Evolutionary conservation across 2,329 filamentous ascomycete genomes (phyloP), one percentile per base, ranked within the genome.

Genomic region (Alternaria atra): DNA sequence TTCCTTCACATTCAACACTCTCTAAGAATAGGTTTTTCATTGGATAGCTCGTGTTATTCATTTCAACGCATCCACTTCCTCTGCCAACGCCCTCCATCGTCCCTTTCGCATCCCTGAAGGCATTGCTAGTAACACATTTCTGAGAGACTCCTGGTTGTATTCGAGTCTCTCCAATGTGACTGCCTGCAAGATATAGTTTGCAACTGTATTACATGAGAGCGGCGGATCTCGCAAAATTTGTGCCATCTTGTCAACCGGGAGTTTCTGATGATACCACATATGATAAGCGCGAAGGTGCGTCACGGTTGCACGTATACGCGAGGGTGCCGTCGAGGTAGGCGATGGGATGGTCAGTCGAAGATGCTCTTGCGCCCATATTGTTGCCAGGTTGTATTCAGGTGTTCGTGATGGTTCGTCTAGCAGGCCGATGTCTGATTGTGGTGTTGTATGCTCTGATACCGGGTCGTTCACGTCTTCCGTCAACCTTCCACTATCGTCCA

Each of bases 231-330:
- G 64, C 42, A 77, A 29, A n/a, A 71, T 60, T 5, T 40, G 23
- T 6, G 68, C 71, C 30, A 77, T 68, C 6, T 65, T 62, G 4
- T 64, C 61, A 8, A 77, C 13, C 2, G 67, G 34, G 6, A 77
- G 55, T 3, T 60, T 50, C 53, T 77, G 75, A 34, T 72, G 58
- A 34, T 73, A 60, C 76, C 76, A 79, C 35, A 79, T 55, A 40
- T 76, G 67, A 57, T 78, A 79, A 8, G 73, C 72, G 12, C 75
- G 74, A 13, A 79, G 69, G 52, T 71, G 73, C 2, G 72, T 59
- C 3, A 73, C 32, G 6, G 75, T 77, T 30, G 75, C 75, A 23
- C 72, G 73, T 37, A 76, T 73, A 17, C 69, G 67, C 9, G 73
- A 63, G 12, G 64, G 69, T 8, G 48, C 17, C 8, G 30, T 56